Conservation (phyloP, 331 rosid species). For the Acacia pycnantha region DNA sequence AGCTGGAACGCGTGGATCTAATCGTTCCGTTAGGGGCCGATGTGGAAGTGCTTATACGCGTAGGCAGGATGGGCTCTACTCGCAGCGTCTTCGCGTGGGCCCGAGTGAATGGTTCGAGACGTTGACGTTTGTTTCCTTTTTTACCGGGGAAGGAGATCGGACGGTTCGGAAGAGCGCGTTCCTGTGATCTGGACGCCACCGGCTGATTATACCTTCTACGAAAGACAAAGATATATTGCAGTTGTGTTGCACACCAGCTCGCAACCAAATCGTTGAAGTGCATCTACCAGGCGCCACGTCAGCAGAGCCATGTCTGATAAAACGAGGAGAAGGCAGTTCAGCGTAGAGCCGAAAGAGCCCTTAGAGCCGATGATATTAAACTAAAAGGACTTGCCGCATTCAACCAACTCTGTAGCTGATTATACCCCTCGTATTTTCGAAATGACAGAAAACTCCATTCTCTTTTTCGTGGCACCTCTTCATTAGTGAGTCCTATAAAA, state of each 20-base stretch:
- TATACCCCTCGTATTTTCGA: background rate
- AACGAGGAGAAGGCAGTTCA: slow-evolving; percentile 28
- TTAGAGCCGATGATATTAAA: background rate
- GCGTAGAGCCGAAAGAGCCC: slow-evolving; percentile 19
- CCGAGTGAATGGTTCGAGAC: slow-evolving; percentile 19
- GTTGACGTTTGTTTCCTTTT: slow-evolving; percentile 18
- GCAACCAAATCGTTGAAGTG: slow-evolving; percentile 8
- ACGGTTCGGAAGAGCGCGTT: slow-evolving; percentile 24
- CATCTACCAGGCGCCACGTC: slow-evolving; percentile 30
- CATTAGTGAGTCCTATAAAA: background rate
- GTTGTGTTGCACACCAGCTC: slow-evolving; percentile 38
- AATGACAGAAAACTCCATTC: slow-evolving; percentile 24
- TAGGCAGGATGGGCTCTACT: slow-evolving; percentile 33
- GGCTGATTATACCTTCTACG: slow-evolving; percentile 21
- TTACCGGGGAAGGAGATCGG: slow-evolving; percentile 9
- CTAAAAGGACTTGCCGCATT: background rate
- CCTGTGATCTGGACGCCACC: slow-evolving; percentile 22
- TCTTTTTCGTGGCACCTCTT: slow-evolving; percentile 21
- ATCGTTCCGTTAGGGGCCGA: background rate
- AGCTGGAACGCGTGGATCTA: slow-evolving; percentile 19
- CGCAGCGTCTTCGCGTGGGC: background rate
- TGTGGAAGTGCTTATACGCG: slow-evolving; percentile 28
- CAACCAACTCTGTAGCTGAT: slow-evolving; percentile 23
- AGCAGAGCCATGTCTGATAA: background rate
- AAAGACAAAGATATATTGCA: slow-evolving; percentile 30